phyloP scores from a whole-genome alignment of 202 grass and related monocot species.

The Zoysia matrella region DNA sequence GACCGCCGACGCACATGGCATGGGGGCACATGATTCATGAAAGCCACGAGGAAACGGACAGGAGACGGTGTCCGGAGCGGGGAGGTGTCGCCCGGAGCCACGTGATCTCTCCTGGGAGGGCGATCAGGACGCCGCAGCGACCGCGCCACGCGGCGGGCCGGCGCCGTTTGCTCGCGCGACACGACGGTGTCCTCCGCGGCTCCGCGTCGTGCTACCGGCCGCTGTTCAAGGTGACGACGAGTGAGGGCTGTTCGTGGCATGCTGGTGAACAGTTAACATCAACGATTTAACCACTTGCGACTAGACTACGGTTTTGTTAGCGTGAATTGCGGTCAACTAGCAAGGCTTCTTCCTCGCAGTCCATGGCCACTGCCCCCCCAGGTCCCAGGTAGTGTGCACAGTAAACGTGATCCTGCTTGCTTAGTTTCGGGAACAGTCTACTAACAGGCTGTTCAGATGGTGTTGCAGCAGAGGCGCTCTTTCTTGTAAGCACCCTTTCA shows the following conservation, averaged over 20 bases:
- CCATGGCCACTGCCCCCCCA: no score
- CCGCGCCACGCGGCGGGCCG: not conserved
- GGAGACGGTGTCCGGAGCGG: not conserved
- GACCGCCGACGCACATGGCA: conserved; percentile 10
- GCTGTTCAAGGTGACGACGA: not conserved
- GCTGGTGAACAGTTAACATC: not conserved
- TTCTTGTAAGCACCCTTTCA: no score
- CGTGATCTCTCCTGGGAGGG: not conserved
- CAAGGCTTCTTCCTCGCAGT: no score
- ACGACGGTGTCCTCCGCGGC: not conserved
- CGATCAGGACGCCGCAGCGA: not conserved
- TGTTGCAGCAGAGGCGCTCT: no score
- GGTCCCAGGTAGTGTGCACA: no score
- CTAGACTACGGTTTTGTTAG: not conserved
- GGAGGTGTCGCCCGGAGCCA: not conserved
- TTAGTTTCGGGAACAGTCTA: no score
- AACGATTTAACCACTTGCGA: not conserved
- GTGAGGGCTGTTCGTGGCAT: not conserved
- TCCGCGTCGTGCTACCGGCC: not conserved
- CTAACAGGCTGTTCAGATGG: not conserved
- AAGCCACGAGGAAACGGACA: not conserved
- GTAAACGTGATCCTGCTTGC: no score
- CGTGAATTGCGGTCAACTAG: not conserved
- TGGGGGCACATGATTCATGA: not conserved
- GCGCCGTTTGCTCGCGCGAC: no score